Evolutionary conservation across 2,329 filamentous ascomycete genomes (phyloP), one percentile per base, ranked within the genome.

Genomic region (Fusarium dimerum): DNA sequence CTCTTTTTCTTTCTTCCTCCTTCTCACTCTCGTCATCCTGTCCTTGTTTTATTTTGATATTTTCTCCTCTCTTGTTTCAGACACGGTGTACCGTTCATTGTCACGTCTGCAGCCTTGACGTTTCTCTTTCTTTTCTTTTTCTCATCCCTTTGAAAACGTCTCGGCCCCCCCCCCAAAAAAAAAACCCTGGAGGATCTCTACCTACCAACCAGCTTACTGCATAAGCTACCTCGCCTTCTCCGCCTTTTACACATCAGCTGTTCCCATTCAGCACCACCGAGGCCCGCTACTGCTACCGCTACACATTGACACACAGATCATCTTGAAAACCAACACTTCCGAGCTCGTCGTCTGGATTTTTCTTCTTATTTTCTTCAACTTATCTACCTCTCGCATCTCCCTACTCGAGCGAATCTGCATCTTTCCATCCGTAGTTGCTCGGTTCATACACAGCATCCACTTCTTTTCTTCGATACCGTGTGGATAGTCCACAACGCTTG

Each of bases 41-140:
- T 16, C 17, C 45, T 40, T 34, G 8, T 39, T 41, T 13, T 15
- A 8, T 20, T 18, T 29, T 39, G 13, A 8, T 45, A n/a, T 49
- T 44, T 51, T 51, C 49, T 52, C 54, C 51, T 48, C 50, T 52
- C 30, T 47, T 38, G 55, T 59, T 60, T 62, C 59, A 55, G 53
- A 62, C 57, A 57, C 46, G 55, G 57, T 60, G 57, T 63, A 56
- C 64, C 62, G 55, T 53, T 61, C 52, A 52, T 54, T 59, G 62
- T 54, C 60, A 62, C 62, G 57, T 55, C 52, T 41, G 38, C 50
- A 29, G 40, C 45, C 49, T 44, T 50, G 48, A 45, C 51, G 51
- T 43, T 47, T 49, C 48, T 38, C 45, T 48, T 45, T 45, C 55
- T 51, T 52, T 45, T 44, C 52, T 49, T 26, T 26, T 26, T n/a